Base-by-base conservation (phyloP, 345 rosid species). In the Populus nigra region DNA sequence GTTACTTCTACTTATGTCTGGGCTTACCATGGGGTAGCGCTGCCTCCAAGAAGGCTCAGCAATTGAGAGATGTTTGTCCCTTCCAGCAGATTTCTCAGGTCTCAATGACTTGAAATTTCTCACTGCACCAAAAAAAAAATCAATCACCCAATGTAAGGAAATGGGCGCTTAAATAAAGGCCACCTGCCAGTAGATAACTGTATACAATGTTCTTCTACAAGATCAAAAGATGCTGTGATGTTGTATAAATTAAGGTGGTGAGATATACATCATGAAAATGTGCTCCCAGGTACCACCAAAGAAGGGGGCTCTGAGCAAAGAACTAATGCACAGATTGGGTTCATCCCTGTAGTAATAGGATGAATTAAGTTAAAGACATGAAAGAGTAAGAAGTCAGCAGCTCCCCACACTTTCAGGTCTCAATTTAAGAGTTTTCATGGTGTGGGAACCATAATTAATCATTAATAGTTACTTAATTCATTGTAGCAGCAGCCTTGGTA, bases 1-100 rank as follows among this genome's bases (percentile, higher is more conserved):
- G 68, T 69, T 27, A 69, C 61, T 4, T 65, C 70, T 39, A 41
- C 69, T 18, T 66, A 79, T 75, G 76, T 71, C 74, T 71, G 78
- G 59, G 83, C 91, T 87, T 83, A 91, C 94, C 68, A 72, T 78
- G 41, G 90, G 88, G 62, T 75, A 66, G 12, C 75, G 84, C 62
- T 83, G 91, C 84, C 88, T 91, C 86, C 89, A 85, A 47, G 90
- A 85, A 74, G 87, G 86, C 85, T 88, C 92, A 73, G 66, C 65
- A 72, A 69, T 83, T 27, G 84, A 73, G 74, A 80, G 78, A 73
- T 73, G 83, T 71, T 84, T 78, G 69, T 82, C 86, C 80, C 86
- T 84, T 27, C 72, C 72, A 74, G 88, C 86, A 76, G 87, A 75
- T 11, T 84, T 84, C 71, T 89, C 79, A 53, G 88, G 85, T 72